phyloP scores from a whole-genome alignment of 2,329 filamentous ascomycete species.

The Penicillium sp. region DNA sequence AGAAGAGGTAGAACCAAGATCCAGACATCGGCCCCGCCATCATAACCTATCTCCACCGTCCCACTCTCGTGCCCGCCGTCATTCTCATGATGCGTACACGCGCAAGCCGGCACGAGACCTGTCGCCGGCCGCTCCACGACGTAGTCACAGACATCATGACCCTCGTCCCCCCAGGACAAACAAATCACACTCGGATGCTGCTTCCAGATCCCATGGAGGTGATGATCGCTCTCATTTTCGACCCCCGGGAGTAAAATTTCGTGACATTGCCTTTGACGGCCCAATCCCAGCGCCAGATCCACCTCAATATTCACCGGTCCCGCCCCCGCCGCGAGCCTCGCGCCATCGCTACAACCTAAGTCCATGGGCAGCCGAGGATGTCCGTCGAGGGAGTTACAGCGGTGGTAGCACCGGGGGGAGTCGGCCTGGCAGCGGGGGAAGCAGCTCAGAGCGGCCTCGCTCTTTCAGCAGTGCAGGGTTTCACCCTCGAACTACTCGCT shows the following conservation, averaged over 20 bases:
- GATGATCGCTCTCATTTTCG: slow-evolving; percentile 16
- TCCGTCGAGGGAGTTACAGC: slow-evolving; percentile 24
- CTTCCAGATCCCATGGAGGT: slow-evolving; percentile 1
- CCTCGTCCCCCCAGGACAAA: slow-evolving; percentile 5
- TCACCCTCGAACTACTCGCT: slow-evolving; percentile 9
- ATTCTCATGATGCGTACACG: slow-evolving; percentile 36
- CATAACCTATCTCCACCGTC: slow-evolving; percentile 27
- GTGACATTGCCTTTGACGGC: slow-evolving; percentile 23
- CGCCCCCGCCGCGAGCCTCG: slow-evolving; percentile 14
- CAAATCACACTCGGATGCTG: slow-evolving; percentile 12
- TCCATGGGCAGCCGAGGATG: slow-evolving; percentile 21
- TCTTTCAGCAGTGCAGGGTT: slow-evolving; percentile 19
- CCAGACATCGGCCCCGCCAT: slow-evolving; percentile 15
- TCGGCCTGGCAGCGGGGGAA: slow-evolving; percentile 22
- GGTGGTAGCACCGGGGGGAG: slow-evolving; percentile 15
- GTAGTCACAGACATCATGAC: slow-evolving; percentile 10
- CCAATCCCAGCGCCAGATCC: slow-evolving; percentile 14
- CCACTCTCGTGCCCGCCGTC: slow-evolving; percentile 25
- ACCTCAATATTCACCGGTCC: slow-evolving; percentile 11
- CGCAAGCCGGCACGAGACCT: slow-evolving; percentile 27
- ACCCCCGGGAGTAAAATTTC: slow-evolving; percentile 20
- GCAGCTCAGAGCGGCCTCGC: slow-evolving; percentile 21
- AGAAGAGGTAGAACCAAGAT: slow-evolving; percentile 6
- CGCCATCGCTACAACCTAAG: slow-evolving; percentile 24
- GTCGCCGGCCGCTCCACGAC: slow-evolving; percentile 19